These are phyloP conservation scores for Schizophyllum amplum DNA, from an alignment of 1,284 basidiomycete species.

Conservation along the genomic window DNA sequence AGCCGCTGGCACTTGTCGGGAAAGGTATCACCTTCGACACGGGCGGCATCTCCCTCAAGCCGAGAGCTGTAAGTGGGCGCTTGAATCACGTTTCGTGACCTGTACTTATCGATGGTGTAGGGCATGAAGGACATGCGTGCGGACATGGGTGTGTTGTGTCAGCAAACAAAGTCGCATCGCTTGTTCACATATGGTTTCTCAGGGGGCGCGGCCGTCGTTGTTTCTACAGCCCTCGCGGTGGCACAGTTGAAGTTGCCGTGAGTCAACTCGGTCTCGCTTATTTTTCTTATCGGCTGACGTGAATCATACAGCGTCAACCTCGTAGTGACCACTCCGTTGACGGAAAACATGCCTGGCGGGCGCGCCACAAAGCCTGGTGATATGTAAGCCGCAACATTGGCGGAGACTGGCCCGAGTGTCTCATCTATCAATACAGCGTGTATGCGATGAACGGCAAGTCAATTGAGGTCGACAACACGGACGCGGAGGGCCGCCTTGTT, in stretches of 20 bases:
- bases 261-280: constrained; percentile 16
- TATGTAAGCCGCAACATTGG: too few relatives aligned
- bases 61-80: constrained; percentile 44
- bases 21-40: constrained; percentile 88
- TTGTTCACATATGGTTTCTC: not conserved
- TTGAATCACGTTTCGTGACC: constrained; percentile 11
- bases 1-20: constrained; percentile 75
- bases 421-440: too few relatives aligned
- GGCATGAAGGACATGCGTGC: constrained; percentile 77
- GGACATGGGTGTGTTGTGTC: constrained; percentile 72
- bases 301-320: constrained; percentile 57
- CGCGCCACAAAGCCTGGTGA: constrained; percentile 86
- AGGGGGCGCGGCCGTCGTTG: constrained; percentile 77
- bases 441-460: constrained; percentile 88
- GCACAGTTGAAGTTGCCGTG: constrained; percentile 76
- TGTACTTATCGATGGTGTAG: constrained; percentile 22
- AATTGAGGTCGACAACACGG: constrained; percentile 85
- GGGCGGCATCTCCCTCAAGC: constrained; percentile 86
- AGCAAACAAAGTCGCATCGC: not conserved
- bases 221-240: constrained; percentile 67
- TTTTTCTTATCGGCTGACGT: constrained; percentile 1
- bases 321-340: constrained; percentile 64
- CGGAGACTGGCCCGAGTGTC: too few relatives aligned
- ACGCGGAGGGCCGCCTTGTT: constrained; percentile 81
- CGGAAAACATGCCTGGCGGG: constrained; percentile 86